Evolutionary conservation across 129 eudicot genomes (phyloP).

Genomic region (Flaveria sonorensis): DNA sequence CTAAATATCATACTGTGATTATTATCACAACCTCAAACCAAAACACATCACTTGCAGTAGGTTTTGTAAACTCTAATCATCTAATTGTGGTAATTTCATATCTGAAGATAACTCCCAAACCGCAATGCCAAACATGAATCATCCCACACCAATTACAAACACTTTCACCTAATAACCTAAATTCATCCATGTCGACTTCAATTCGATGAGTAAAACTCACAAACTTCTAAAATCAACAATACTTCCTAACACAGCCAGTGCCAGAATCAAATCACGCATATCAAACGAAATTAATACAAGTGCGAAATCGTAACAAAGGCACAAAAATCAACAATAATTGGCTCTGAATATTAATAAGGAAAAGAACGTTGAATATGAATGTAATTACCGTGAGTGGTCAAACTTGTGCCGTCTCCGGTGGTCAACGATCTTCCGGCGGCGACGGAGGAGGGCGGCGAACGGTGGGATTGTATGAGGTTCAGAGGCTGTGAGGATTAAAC

Average conservation of each 20-base stretch:
- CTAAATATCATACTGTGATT: not conserved
- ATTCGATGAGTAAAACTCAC: not conserved
- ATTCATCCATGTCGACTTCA: not conserved
- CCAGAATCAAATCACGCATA: not conserved
- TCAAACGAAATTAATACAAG: not conserved
- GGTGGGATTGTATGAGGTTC: not conserved
- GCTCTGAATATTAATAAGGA: not conserved
- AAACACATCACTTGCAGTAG: not conserved
- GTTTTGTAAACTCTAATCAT: not conserved
- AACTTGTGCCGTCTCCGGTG: not conserved
- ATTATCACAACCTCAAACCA: not conserved
- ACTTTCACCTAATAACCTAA: too few relatives aligned
- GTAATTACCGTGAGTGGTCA: not conserved
- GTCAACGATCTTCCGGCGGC: not conserved
- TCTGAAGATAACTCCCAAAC: not conserved
- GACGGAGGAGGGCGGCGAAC: not conserved
- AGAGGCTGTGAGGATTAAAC: not conserved
- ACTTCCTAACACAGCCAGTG: not conserved
- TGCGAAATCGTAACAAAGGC: not conserved
- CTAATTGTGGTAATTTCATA: not conserved
- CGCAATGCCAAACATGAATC: too few relatives aligned
- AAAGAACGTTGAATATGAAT: not conserved
- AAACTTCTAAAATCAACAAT: not conserved
- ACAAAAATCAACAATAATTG: not conserved
- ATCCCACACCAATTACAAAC: too few relatives aligned